Conservation (phyloP, 2,329 filamentous ascomycete genomes). For the Metarhizium album region DNA sequence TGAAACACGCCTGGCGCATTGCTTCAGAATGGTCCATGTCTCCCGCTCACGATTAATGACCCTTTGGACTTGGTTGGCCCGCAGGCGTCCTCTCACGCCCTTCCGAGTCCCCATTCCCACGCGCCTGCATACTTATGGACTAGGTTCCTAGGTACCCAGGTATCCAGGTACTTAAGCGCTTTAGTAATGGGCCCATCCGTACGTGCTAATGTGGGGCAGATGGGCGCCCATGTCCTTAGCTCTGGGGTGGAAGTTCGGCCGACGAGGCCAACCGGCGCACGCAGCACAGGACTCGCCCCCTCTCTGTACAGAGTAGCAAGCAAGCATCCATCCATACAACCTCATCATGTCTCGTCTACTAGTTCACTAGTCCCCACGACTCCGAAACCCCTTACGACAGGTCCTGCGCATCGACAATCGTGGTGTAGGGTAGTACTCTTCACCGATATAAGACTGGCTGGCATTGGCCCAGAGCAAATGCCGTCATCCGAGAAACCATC, state of each 20-base stretch:
- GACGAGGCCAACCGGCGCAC: not conserved
- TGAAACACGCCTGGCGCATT: slow-evolving; percentile 42
- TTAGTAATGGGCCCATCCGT: not conserved
- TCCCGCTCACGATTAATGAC: slow-evolving; percentile 25
- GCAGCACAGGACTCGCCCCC: no score
- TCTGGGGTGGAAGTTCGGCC: not conserved
- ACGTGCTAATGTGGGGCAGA: not conserved
- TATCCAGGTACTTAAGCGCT: no score
- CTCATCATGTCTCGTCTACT: no score
- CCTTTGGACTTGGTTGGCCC: slow-evolving; percentile 14
- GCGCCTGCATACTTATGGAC: slow-evolving; percentile 4
- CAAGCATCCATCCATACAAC: no score
- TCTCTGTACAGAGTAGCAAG: no score
- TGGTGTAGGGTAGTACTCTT: no score
- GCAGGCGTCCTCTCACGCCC: slow-evolving; percentile 9
- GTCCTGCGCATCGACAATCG: no score
- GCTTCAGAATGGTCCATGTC: slow-evolving; percentile 37
- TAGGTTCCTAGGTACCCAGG: no score
- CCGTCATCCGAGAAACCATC: slow-evolving; percentile 4
- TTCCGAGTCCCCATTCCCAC: slow-evolving; percentile 12
- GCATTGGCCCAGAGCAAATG: no score
- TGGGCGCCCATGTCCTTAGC: not conserved
- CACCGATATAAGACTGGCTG: no score
- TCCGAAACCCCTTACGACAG: no score
- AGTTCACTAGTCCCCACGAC: no score